phyloP scores from a whole-genome alignment of 345 rosid genomes.

The Mallotus nudiflorus region DNA sequence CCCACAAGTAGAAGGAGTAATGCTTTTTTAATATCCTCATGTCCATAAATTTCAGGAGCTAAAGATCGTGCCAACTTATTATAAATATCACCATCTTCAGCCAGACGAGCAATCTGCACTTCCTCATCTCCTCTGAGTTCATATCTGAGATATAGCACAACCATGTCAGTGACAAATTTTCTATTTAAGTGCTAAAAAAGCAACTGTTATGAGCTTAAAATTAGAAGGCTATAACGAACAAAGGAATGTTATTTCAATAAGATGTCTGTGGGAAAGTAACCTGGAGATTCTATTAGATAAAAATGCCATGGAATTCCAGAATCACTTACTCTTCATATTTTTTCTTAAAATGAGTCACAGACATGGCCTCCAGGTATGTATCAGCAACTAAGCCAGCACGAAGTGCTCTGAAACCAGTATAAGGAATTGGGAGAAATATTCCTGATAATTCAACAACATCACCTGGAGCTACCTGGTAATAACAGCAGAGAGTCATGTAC shows the following conservation, averaged over 20 bases:
- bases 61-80: slow-evolving; percentile 84
- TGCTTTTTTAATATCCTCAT: slow-evolving; percentile 95
- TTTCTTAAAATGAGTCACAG: slow-evolving; percentile 89
- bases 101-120: slow-evolving; percentile 77
- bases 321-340: slow-evolving; percentile 91
- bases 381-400: slow-evolving; percentile 99
- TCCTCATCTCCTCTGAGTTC: slow-evolving; percentile 86
- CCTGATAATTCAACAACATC: slow-evolving; percentile 97
- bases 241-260: too few species aligned
- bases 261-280: neutral
- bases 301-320: too few species aligned
- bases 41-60: slow-evolving; percentile 99
- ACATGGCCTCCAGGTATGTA: slow-evolving; percentile 89
- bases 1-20: slow-evolving; percentile 94
- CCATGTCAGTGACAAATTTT: too few species aligned
- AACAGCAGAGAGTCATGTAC: neutral
- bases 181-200: neutral
- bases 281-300: too few species aligned
- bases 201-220: neutral
- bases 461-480: slow-evolving; percentile 83
- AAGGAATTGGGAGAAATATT: slow-evolving; percentile 96
- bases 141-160: slow-evolving; percentile 50
- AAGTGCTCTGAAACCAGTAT: slow-evolving; percentile 88
- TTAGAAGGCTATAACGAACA: too few species aligned
- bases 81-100: slow-evolving; percentile 97